Evolutionary conservation across 2,329 filamentous ascomycete genomes (phyloP), one percentile per base, ranked within the genome.

Genomic region (Aspergillus tubingensis): DNA sequence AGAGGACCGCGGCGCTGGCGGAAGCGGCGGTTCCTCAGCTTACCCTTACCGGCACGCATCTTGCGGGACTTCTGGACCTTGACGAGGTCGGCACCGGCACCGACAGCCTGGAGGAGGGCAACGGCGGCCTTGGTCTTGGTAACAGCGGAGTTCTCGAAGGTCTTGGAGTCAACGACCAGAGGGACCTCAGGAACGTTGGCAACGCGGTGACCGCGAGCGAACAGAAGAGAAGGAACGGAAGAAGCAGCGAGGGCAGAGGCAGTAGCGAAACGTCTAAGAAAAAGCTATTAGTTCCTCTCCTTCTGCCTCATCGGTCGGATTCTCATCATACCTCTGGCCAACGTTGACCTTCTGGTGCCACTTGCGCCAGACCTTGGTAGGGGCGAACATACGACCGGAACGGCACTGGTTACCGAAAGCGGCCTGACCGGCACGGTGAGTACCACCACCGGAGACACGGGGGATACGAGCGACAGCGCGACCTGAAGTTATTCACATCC

Each of bases 261-360:
- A 77, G 92, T 96, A 83, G 95, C 95, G 82, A 97, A 99, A 77
- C 95, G 95, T 87, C 90, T 92, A 53, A 30, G 8, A 3, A 19
- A 11, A 23, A 63, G 23, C 13, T 23, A 53, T 30, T 49, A 10
- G 17, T 56, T 66, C 50, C 65, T 62, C 60, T 59, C 53, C 32
- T 58, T 65, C 5, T 21, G 19, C 27, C 27, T 30, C 27, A 11
- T 30, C 15, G n/a, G 10, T 56, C 43, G 36, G 27, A 47, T 10
- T 36, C 39, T 52, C 51, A 50, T 41, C 87, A 82, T 80, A 92
- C 91, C 95, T 96, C 88, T 99, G 95, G 82, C 91, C 91, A 83
- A 96, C 88, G 88, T 96, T 96, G 88, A 99, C 88, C 92, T 98
- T 98, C 87, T 97, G 88, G 88, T 99, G 95, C 96, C 95, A 99